Evolutionary conservation across 2,329 filamentous ascomycete species (phyloP).

Genomic region (Elsinoe perseae): DNA sequence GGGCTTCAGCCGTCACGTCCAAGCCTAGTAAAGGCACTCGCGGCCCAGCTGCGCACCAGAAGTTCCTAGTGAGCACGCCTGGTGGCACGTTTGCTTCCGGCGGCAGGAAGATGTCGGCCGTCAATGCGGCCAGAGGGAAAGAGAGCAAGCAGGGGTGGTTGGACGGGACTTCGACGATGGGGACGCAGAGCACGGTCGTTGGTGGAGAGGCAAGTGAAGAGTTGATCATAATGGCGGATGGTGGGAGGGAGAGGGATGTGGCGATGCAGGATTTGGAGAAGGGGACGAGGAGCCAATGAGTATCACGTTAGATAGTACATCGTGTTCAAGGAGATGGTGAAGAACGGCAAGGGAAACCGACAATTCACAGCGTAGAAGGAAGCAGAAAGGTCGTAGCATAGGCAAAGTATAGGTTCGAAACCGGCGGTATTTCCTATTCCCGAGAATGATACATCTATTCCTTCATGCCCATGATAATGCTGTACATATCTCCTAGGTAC

Average conservation of each 20-base stretch:
- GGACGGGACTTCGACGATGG: not conserved
- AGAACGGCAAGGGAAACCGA: no score
- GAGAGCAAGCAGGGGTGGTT: not conserved
- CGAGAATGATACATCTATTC: conserved; percentile 12
- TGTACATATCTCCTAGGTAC: not conserved
- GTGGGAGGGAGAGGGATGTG: conserved; percentile 16
- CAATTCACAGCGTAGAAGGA: no score
- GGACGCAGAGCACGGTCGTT: not conserved
- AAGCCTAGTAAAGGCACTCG: conserved; percentile 17
- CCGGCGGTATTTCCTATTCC: not conserved
- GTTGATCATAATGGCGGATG: not conserved
- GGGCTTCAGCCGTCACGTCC: conserved; percentile 44
- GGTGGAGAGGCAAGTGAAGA: not conserved
- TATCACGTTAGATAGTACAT: no score
- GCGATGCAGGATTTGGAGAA: conserved; percentile 19
- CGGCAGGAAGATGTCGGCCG: not conserved
- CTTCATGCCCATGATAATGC: not conserved
- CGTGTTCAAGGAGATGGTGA: no score
- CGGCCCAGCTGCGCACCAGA: conserved; percentile 18
- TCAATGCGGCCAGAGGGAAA: not conserved
- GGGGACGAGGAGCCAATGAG: not conserved
- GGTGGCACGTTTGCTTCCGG: not conserved
- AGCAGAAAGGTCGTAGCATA: no score
- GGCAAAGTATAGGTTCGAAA: not conserved
- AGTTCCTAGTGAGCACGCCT: conserved; percentile 17